These are phyloP conservation scores for Lactifluus pinguis DNA, from an alignment of 768 basidiomycete species.

Conservation along the genomic window DNA sequence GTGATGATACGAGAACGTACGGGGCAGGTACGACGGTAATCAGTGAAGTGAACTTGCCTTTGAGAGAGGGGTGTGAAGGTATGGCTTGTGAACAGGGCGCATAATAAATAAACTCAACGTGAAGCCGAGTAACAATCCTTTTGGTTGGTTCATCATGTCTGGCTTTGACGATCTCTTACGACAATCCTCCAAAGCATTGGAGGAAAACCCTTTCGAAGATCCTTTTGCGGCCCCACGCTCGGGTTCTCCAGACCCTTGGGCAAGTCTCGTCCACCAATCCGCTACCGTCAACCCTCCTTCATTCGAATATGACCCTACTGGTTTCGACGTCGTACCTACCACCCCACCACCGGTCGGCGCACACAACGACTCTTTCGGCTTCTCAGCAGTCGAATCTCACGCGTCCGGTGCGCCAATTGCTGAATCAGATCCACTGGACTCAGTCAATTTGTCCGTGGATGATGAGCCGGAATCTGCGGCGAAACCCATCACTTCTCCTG, in stretches of 20 bases:
- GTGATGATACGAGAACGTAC: too few species aligned
- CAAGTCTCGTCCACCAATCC: slow-evolving; percentile 7
- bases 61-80: too few species aligned
- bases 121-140: not conserved
- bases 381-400: not conserved
- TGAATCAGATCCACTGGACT: slow-evolving; percentile 33
- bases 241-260: slow-evolving; percentile 24
- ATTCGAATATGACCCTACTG: slow-evolving; percentile 15
- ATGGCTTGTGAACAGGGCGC: too few species aligned
- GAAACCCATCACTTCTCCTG: slow-evolving; percentile 11
- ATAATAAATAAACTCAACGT: too few species aligned
- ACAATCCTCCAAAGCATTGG: slow-evolving; percentile 19
- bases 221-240: slow-evolving; percentile 23
- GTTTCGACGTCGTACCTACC: slow-evolving; percentile 3
- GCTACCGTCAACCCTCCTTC: not conserved
- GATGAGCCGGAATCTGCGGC: slow-evolving; percentile 18
- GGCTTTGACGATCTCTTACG: slow-evolving; percentile 24
- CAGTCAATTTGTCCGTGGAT: slow-evolving; percentile 26
- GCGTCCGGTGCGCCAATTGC: not conserved
- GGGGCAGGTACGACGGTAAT: too few species aligned
- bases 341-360: not conserved
- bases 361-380: not conserved
- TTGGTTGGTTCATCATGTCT: slow-evolving; percentile 11
- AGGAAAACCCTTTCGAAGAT: slow-evolving; percentile 25
- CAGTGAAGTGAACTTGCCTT: too few species aligned